Conservation (phyloP, 345 rosid genomes). For the Murraya paniculata region DNA sequence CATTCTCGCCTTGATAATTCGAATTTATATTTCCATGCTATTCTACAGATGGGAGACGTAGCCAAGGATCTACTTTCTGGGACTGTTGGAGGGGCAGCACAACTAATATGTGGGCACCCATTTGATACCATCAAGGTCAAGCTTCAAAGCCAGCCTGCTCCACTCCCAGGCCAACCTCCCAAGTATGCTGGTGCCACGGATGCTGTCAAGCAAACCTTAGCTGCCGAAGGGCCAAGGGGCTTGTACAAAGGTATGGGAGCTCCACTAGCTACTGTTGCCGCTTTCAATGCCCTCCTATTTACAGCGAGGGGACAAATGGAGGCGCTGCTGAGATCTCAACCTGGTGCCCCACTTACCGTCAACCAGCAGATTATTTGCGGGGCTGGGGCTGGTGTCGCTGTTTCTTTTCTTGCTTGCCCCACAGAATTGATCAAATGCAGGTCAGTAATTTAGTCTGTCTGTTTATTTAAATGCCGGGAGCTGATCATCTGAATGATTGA, state of each 20-base stretch:
- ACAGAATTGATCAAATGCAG: slow-evolving; percentile 98
- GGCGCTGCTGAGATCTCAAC: slow-evolving; percentile 72
- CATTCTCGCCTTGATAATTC: background rate
- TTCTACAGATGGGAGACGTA: slow-evolving; percentile 79
- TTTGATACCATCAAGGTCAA: slow-evolving; percentile 98
- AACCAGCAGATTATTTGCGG: slow-evolving; percentile 81
- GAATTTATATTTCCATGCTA: background rate
- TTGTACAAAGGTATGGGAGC: slow-evolving; percentile 99
- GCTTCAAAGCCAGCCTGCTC: slow-evolving; percentile 95
- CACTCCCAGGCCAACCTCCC: slow-evolving; percentile 75
- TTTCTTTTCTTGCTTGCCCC: slow-evolving; percentile 97
- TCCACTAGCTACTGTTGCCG: slow-evolving; percentile 98
- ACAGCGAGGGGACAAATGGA: slow-evolving; percentile 96
- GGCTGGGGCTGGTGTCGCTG: slow-evolving; percentile 92
- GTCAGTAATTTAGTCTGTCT: slow-evolving; percentile 27
- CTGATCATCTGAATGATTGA: background rate
- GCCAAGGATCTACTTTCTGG: slow-evolving; percentile 88
- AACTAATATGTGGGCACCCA: slow-evolving; percentile 84
- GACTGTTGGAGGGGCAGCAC: slow-evolving; percentile 96
- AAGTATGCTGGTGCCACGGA: slow-evolving; percentile 80
- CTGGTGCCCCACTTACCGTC: slow-evolving; percentile 74
- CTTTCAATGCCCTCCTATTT: slow-evolving; percentile 91
- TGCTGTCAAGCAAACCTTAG: slow-evolving; percentile 80
- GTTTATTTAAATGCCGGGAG: background rate
- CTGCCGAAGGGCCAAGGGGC: slow-evolving; percentile 92